Percentiles rank a stretch among this genome's conserved stretches.
Conservation (phyloP, 1,139 yeast species). For the Arxiozyma bovina region DNA sequence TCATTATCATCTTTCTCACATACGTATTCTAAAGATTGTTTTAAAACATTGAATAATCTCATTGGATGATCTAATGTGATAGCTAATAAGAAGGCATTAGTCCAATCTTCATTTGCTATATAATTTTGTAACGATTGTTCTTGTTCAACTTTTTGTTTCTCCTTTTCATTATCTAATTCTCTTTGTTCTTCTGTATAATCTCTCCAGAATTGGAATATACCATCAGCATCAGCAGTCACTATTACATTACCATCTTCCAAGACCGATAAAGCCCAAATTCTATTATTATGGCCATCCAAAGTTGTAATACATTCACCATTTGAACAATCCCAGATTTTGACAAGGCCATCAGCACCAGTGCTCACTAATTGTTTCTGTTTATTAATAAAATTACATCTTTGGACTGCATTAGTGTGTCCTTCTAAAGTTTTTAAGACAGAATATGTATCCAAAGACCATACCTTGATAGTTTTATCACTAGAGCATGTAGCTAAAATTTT, state of each 20-base stretch:
- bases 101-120: conserved; percentile 68
- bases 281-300: conserved; percentile 82
- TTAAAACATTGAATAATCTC: conserved; percentile 65
- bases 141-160: conserved; percentile 61
- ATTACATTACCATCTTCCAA: conserved; percentile 59
- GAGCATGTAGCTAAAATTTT: conserved; percentile 69
- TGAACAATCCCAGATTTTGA: conserved; percentile 79
- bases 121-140: conserved; percentile 78
- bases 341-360: conserved; percentile 90
- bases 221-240: conserved; percentile 91
- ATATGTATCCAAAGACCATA: conserved; percentile 79
- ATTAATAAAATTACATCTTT: conserved; percentile 64
- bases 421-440: conserved; percentile 76
- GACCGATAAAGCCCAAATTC: conserved; percentile 83
- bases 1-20: conserved; percentile 32
- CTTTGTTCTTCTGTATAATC: conserved; percentile 72
- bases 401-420: conserved; percentile 90
- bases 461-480: conserved; percentile 83
- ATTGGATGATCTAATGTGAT: conserved; percentile 79
- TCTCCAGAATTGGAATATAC: conserved; percentile 78
- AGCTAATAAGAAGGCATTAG: conserved; percentile 79
- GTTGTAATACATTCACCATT: conserved; percentile 75
- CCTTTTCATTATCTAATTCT: conserved; percentile 41
- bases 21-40: conserved; percentile 37
- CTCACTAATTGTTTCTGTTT: conserved; percentile 63